Conservation (phyloP, 169 alveolate genomes). For the Eimeria brunetti region DNA sequence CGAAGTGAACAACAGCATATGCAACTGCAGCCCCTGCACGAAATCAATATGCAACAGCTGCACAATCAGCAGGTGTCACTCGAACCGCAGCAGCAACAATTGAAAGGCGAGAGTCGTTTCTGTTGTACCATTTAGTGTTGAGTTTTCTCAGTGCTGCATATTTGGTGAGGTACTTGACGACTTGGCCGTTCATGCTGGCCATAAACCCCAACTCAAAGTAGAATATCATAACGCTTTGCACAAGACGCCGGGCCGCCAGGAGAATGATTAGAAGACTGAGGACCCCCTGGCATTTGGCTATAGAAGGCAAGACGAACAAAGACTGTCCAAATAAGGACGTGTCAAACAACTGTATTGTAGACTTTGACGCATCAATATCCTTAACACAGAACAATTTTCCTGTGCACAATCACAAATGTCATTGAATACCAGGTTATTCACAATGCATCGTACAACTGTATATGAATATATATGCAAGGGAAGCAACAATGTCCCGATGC, state of each 20-base stretch:
- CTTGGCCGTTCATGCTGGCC: slow-evolving; percentile 64
- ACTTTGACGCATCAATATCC: slow-evolving; percentile 3
- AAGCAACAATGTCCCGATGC: background rate
- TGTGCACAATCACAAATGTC: background rate
- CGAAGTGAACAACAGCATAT: background rate
- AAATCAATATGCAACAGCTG: background rate
- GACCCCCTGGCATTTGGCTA: slow-evolving; percentile 13
- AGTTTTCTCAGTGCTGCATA: slow-evolving; percentile 54
- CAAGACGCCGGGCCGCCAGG: slow-evolving; percentile 44
- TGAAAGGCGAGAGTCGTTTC: background rate
- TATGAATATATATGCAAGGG: background rate
- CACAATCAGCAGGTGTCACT: background rate
- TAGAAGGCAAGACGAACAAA: slow-evolving; percentile 21
- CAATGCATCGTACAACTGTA: background rate
- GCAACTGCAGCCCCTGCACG: background rate
- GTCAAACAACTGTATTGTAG: slow-evolving; percentile 5
- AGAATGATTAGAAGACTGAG: slow-evolving; percentile 28
- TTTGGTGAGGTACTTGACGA: slow-evolving; percentile 65
- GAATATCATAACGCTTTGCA: slow-evolving; percentile 53
- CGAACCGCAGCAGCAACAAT: background rate
- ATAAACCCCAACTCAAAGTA: slow-evolving; percentile 76
- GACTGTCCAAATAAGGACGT: slow-evolving; percentile 28
- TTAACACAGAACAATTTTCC: slow-evolving; percentile 29
- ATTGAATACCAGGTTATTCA: background rate
- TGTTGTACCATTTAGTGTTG: slow-evolving; percentile 62